Percentiles rank a stretch among this genome's conserved stretches.
These are phyloP conservation scores for Kazachstania martiniae DNA, from an alignment of 805 yeast species.

Conservation along the genomic window DNA sequence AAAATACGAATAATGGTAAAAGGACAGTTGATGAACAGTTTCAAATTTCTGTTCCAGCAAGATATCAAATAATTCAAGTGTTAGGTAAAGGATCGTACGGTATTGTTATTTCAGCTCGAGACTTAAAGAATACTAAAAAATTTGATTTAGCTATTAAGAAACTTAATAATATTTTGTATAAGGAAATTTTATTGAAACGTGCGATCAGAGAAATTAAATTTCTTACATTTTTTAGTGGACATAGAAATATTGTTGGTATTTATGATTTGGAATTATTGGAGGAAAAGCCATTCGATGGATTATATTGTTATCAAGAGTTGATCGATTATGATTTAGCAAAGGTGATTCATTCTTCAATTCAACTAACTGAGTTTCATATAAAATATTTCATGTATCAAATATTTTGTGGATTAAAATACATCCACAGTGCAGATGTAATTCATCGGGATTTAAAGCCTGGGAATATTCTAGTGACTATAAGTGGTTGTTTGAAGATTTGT, in stretches of 20 bases:
- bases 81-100: conserved; percentile 86
- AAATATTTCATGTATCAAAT: conserved; percentile 70
- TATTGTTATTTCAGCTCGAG: conserved; percentile 63
- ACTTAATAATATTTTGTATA: conserved; percentile 56
- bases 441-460: conserved; percentile 93
- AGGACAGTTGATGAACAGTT: no score
- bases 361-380: conserved; percentile 76
- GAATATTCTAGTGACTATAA: conserved; percentile 63
- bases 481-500: conserved; percentile 74
- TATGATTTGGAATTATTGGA: conserved; percentile 64
- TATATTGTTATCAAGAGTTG: conserved; percentile 81
- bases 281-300: conserved; percentile 61
- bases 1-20: no score
- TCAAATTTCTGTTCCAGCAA: conserved; percentile 51
- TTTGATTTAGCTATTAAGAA: conserved; percentile 63
- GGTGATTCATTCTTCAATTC: conserved; percentile 68
- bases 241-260: conserved; percentile 65
- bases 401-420: conserved; percentile 75
- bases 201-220: conserved; percentile 77
- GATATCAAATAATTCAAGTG: conserved; percentile 46
- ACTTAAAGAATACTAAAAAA: conserved; percentile 17
- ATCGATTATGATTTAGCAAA: conserved; percentile 72
- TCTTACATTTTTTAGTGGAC: conserved; percentile 78
- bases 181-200: conserved; percentile 58
- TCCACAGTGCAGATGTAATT: conserved; percentile 85